phyloP scores from a whole-genome alignment of 1,139 yeast species.

The Pichia sp. region DNA sequence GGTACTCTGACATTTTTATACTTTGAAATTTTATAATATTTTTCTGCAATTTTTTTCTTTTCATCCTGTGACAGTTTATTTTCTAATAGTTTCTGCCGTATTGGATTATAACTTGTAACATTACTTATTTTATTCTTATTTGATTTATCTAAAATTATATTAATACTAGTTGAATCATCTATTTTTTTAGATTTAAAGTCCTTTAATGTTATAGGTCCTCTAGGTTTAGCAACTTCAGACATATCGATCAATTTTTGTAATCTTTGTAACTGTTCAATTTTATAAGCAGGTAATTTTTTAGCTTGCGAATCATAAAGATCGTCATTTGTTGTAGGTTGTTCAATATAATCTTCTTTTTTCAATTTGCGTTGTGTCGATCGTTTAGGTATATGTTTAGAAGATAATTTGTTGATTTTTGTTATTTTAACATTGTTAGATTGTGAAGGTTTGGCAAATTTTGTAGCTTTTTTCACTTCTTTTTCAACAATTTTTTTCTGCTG shows the following conservation, averaged over 20 bases:
- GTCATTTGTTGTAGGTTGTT: not conserved
- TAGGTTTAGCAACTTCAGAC: slow-evolving; percentile 19
- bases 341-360: not conserved
- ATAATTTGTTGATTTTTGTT: not conserved
- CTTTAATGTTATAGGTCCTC: slow-evolving; percentile 7
- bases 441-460: not conserved
- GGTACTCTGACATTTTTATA: slow-evolving; percentile 11
- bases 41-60: not conserved
- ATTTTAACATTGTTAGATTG: not conserved
- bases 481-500: not conserved
- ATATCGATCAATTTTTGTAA: slow-evolving; percentile 12
- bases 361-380: not conserved
- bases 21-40: slow-evolving; percentile 7
- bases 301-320: not conserved
- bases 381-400: not conserved
- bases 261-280: slow-evolving; percentile 15
- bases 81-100: slow-evolving; percentile 7
- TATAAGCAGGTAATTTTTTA: slow-evolving; percentile 15
- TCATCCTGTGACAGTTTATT: slow-evolving; percentile 1
- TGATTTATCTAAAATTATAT: slow-evolving; percentile 1
- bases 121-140: slow-evolving; percentile 15
- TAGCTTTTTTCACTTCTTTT: not conserved
- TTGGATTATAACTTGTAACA: slow-evolving; percentile 16
- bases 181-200: not conserved
- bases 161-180: not conserved